Evolutionary conservation across 2,329 filamentous ascomycete species (phyloP).

Genomic region (Cladosporium sp.): DNA sequence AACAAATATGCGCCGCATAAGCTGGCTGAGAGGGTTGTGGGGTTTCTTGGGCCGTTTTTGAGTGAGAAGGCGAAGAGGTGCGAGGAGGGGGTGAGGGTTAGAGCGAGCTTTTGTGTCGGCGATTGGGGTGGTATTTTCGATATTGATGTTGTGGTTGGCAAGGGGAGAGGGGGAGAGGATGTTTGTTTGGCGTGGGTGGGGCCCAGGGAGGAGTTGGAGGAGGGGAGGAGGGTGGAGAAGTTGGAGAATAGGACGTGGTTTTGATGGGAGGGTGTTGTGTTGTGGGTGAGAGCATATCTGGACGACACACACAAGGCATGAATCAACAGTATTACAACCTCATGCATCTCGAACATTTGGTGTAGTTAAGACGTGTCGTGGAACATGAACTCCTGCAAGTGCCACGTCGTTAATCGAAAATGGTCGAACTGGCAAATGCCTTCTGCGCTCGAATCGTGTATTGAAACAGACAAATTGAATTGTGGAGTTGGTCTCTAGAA

Average conservation of each 20-base stretch:
- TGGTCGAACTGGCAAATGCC: too few relatives aligned
- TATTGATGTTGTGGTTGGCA: conserved; percentile 40
- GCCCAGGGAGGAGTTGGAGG: conserved; percentile 43
- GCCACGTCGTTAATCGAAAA: too few relatives aligned
- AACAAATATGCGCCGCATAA: conserved; percentile 37
- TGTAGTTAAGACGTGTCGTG: too few relatives aligned
- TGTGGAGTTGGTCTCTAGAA: too few relatives aligned
- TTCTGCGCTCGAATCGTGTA: too few relatives aligned
- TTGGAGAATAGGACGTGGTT: conserved; percentile 43
- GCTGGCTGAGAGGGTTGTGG: conserved; percentile 38
- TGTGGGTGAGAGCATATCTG: too few relatives aligned
- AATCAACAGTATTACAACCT: too few relatives aligned
- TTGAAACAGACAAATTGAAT: too few relatives aligned
- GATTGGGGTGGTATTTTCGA: conserved; percentile 41
- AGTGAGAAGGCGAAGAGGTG: conserved; percentile 38
- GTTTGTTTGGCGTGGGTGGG: conserved; percentile 39
- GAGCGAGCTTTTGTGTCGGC: conserved; percentile 44
- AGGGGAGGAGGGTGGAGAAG: conserved; percentile 38
- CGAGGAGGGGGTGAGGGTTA: conserved; percentile 39
- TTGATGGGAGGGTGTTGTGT: conserved; percentile 19
- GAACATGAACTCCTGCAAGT: too few relatives aligned
- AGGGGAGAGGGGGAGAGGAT: conserved; percentile 27
- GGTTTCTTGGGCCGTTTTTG: conserved; percentile 38
- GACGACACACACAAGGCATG: too few relatives aligned
- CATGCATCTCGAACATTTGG: too few relatives aligned